Evolutionary conservation across 176 grass and related monocot species (phyloP).

Genomic region (Rhynchospora tenuis): DNA sequence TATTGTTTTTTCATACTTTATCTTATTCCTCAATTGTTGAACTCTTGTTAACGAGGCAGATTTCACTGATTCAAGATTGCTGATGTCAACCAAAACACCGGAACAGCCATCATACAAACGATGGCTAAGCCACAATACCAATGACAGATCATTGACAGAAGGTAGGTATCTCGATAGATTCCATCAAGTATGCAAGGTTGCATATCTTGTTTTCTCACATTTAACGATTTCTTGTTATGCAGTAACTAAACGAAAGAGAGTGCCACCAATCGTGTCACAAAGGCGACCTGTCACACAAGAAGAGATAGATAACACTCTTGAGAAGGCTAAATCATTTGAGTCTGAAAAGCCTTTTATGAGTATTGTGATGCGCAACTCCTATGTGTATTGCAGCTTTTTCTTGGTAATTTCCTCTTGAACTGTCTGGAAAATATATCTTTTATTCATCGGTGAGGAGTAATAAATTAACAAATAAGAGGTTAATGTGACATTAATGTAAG

Average conservation of each 20-base stretch:
- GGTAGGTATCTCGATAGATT: not conserved
- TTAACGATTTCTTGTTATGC: constrained; percentile 25
- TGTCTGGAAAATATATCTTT: not conserved
- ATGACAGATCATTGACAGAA: constrained; percentile 2
- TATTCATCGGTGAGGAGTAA: not conserved
- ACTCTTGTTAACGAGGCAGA: constrained; percentile 5
- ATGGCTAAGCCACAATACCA: constrained; percentile 14
- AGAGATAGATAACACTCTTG: constrained; percentile 48
- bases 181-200: not conserved
- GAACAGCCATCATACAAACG: constrained; percentile 9
- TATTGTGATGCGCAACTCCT: constrained; percentile 65
- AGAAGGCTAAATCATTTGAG: constrained; percentile 53
- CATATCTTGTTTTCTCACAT: constrained; percentile 18
- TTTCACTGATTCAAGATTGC: not conserved
- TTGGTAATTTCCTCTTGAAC: constrained; percentile 47
- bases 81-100: not conserved
- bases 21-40: not conserved
- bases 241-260: constrained; percentile 33
- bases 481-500: not conserved
- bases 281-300: constrained; percentile 54
- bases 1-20: not conserved
- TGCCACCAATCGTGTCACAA: constrained; percentile 49
- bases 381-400: constrained; percentile 77
- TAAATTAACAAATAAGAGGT: not conserved
- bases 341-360: constrained; percentile 50